Percentiles rank a stretch among this genome's conserved stretches.
Evolutionary conservation across 2,329 filamentous ascomycete genomes (phyloP).

Genomic region (Fusarium liriodendri): DNA sequence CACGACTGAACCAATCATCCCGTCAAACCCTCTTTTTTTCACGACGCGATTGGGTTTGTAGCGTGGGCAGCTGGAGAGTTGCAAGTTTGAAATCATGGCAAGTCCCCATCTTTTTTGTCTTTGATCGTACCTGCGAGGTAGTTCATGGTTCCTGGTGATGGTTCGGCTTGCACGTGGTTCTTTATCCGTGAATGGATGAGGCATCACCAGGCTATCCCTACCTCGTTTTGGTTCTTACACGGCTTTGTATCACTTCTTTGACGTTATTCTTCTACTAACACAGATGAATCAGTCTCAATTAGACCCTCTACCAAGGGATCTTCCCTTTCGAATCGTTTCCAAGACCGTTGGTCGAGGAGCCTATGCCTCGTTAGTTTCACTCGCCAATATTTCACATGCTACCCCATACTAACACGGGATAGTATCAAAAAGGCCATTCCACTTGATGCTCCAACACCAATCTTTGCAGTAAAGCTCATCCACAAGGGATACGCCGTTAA

Average conservation of each 20-base stretch:
- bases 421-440: constrained; percentile 96
- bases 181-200: constrained; percentile 11
- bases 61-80: constrained; percentile 9
- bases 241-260: neutral
- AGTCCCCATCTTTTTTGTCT: constrained; percentile 8
- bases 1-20: constrained; percentile 32
- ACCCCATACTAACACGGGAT: constrained; percentile 26
- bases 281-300: constrained; percentile 82
- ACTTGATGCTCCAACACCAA: constrained; percentile 72
- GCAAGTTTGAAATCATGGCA: constrained; percentile 32
- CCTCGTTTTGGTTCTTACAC: neutral
- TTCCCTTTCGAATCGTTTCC: constrained; percentile 94
- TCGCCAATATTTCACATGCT: neutral
- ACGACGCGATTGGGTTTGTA: constrained; percentile 20
- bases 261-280: neutral
- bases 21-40: neutral
- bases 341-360: constrained; percentile 97
- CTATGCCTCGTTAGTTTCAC: constrained; percentile 84
- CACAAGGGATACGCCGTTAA: constrained; percentile 95
- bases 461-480: constrained; percentile 99
- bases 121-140: neutral
- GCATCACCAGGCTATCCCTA: constrained; percentile 8
- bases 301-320: constrained; percentile 83
- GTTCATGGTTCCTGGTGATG: neutral
- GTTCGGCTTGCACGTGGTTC: neutral